Base-by-base conservation (phyloP, 345 rosid species). In the Boechera retrofracta region DNA sequence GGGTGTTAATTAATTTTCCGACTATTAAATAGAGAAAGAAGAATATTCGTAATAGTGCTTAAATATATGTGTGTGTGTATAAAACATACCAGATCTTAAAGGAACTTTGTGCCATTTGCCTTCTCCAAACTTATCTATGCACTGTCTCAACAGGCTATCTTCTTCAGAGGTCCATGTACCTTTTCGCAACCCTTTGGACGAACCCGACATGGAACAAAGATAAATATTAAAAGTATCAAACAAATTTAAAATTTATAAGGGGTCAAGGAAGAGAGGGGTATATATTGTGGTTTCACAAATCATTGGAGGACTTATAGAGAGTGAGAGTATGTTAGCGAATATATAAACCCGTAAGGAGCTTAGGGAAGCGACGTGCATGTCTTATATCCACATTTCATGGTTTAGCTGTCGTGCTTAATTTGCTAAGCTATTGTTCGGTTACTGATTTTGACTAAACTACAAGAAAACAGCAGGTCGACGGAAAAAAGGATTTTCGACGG, bases 161-260 rank as follows among this genome's bases (percentile, higher is more conserved):
- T 86, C 91, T 68, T 80, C 85, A 47, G 68, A 65, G 9, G 83
- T 83, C 86, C 91, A 88, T 33, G 82, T 70, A 32, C 91, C 89
- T 83, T 83, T 88, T 51, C 86, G 76, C 44, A 86, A 32, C 13
- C 79, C 73, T 1, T 62, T 41, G 6, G 75, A 47, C n/a, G 53
- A 13, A 4, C 70, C 63, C 69, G 56, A 75, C 88, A 77, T 83
- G 45, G 36, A 60, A 35, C 2, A 47, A 58, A 4, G 3, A 35
- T 21, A 32, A 1, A 10, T 65, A 54, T 5, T 42, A 10, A 4
- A 73, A 48, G 12, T 72, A 26, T 61, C 12, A 2, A 51, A 38
- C 12, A 13, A 57, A 56, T 2, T 7, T 18, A 2, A 24, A 52
- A 24, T 4, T 28, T 54, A 5, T 6, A 12, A 29, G 60, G 6